These are phyloP conservation scores for Ehretia macrophylla DNA, from an alignment of 257 asterid genomes.

Conservation along the genomic window DNA sequence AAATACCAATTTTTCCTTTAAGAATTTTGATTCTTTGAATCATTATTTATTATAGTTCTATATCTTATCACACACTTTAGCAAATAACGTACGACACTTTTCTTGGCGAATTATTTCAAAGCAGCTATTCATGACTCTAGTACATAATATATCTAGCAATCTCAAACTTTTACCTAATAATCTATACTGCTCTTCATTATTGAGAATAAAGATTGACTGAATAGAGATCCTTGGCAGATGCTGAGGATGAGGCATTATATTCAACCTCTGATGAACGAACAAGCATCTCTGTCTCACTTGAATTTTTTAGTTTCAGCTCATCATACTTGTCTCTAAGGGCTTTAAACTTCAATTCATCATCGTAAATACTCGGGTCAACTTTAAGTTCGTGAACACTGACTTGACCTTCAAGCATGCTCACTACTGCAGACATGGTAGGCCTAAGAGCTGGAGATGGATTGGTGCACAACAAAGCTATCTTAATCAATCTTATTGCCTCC, in stretches of 20 bases:
- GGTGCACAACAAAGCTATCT: constrained; percentile 48
- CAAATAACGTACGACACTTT: too few relatives aligned
- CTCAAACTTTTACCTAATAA: too few relatives aligned
- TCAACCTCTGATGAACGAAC: constrained; percentile 3
- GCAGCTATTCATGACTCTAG: too few relatives aligned
- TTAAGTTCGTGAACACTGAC: constrained; percentile 27
- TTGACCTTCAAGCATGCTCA: constrained; percentile 48
- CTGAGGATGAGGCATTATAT: constrained; percentile 9
- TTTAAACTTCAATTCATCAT: constrained; percentile 34
- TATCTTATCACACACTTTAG: too few relatives aligned
- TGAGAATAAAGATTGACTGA: background rate
- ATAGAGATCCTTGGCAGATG: constrained; percentile 5
- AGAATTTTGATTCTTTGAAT: too few relatives aligned
- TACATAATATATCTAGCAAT: too few relatives aligned
- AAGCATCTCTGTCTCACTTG: constrained; percentile 14
- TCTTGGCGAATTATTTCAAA: too few relatives aligned
- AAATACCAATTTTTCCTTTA: too few relatives aligned
- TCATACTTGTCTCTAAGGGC: constrained; percentile 42
- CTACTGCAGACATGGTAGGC: constrained; percentile 58
- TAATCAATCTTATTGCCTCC: constrained; percentile 42
- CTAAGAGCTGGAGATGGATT: constrained; percentile 62
- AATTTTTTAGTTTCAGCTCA: constrained; percentile 17
- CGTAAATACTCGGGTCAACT: constrained; percentile 32
- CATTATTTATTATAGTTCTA: too few relatives aligned
- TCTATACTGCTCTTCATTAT: background rate